Conservation (phyloP, 768 basidiomycete species). For the Agrocybe pediades region DNA sequence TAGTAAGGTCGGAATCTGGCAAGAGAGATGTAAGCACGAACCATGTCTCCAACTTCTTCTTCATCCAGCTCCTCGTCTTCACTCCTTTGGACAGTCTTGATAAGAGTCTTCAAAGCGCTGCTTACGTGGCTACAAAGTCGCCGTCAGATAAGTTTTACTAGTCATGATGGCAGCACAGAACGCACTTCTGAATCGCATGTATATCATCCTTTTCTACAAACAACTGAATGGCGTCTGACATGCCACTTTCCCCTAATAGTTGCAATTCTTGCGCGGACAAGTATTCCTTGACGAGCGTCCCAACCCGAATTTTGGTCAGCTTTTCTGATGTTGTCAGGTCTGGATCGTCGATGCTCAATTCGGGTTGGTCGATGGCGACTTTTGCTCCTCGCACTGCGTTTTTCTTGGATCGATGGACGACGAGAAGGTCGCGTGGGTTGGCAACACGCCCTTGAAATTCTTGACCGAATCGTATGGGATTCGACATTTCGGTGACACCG, state of each 20-base stretch:
- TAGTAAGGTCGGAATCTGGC: not conserved
- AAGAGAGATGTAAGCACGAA: conserved; percentile 32
- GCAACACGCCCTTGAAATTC: conserved; percentile 90
- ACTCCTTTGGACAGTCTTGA: conserved; percentile 68
- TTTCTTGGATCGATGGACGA: conserved; percentile 86
- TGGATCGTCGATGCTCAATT: conserved; percentile 80
- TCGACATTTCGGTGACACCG: conserved; percentile 87
- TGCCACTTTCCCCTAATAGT: conserved; percentile 83
- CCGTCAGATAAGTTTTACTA: not conserved
- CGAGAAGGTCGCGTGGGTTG: conserved; percentile 91
- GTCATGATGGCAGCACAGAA: conserved; percentile 17
- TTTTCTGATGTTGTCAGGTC: conserved; percentile 69
- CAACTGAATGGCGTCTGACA: conserved; percentile 92
- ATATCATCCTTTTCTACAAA: conserved; percentile 98
- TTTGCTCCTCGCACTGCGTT: conserved; percentile 49
- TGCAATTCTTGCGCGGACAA: conserved; percentile 91
- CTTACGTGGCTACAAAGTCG: conserved; percentile 59
- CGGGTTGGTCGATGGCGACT: conserved; percentile 74
- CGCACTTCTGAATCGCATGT: conserved; percentile 87
- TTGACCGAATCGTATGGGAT: conserved; percentile 96
- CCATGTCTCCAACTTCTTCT: conserved; percentile 73
- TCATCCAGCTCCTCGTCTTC: conserved; percentile 62
- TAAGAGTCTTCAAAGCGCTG: conserved; percentile 56
- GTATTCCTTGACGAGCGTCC: conserved; percentile 90
- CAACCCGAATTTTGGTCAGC: conserved; percentile 79